Percentiles rank a stretch among this genome's conserved stretches.
Conservation (phyloP, 1,139 yeast species). For the Yamadazyma conglobata region DNA sequence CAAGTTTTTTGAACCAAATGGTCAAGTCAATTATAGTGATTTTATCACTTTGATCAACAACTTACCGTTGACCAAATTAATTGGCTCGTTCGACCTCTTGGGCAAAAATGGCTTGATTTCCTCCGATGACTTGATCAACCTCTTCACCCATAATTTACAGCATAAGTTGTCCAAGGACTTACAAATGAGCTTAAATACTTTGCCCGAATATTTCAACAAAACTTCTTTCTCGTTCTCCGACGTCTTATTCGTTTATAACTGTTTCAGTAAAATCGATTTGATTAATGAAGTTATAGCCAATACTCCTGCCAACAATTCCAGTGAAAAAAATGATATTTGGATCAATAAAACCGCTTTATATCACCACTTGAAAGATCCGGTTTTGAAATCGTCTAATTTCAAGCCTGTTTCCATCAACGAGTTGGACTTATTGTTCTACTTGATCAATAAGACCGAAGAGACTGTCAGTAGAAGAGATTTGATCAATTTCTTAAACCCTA, state of each 20-base stretch:
- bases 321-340: slow-evolving; percentile 43
- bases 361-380: slow-evolving; percentile 47
- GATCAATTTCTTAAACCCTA: slow-evolving; percentile 48
- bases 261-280: slow-evolving; percentile 44
- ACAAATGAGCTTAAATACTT: slow-evolving; percentile 31
- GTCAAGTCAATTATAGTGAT: slow-evolving; percentile 37
- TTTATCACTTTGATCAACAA: slow-evolving; percentile 42
- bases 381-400: slow-evolving; percentile 52
- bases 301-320: slow-evolving; percentile 44
- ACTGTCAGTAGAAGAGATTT: slow-evolving; percentile 51
- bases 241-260: slow-evolving; percentile 41
- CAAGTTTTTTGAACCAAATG: slow-evolving; percentile 40
- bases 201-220: slow-evolving; percentile 38
- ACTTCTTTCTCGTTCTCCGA: slow-evolving; percentile 39
- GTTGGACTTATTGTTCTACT: slow-evolving; percentile 43
- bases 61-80: slow-evolving; percentile 45
- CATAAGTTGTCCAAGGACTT: slow-evolving; percentile 42
- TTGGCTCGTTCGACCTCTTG: slow-evolving; percentile 42
- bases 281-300: slow-evolving; percentile 62
- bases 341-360: slow-evolving; percentile 44
- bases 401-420: slow-evolving; percentile 45
- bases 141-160: slow-evolving; percentile 37
- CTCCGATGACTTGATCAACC: slow-evolving; percentile 31
- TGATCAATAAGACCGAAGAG: slow-evolving; percentile 46
- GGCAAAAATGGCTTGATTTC: slow-evolving; percentile 34